Percentiles rank a stretch among this genome's conserved stretches.
phyloP scores from a whole-genome alignment of 164 flowering plant species.

The Amborella trichopoda region DNA sequence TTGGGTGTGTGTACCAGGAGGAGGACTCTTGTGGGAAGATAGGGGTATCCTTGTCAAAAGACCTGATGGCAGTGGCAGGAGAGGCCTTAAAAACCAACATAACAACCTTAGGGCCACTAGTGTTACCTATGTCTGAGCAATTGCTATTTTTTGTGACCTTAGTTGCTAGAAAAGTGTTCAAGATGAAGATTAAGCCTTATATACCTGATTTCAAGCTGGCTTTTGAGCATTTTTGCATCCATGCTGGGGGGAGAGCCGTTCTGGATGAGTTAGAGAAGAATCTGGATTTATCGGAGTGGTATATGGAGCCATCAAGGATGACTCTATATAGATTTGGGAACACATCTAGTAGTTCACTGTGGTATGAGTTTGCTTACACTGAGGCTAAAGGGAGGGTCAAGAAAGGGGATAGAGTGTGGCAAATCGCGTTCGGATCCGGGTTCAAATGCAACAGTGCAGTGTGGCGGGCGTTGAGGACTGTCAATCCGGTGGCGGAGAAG shows the following conservation, averaged over 20 bases:
- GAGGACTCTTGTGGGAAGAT: conserved; percentile 55
- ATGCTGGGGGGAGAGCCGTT: conserved; percentile 91
- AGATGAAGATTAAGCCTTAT: conserved; percentile 78
- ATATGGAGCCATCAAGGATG: conserved; percentile 89
- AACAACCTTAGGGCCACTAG: conserved; percentile 79
- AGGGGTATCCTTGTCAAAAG: conserved; percentile 74
- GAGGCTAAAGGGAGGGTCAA: conserved; percentile 68
- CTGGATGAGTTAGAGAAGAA: conserved; percentile 78
- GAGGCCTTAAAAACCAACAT: conserved; percentile 85
- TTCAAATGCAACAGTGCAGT: conserved; percentile 83
- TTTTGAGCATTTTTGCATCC: conserved; percentile 85
- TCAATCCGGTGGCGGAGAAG: conserved; percentile 55
- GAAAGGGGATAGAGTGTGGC: conserved; percentile 69
- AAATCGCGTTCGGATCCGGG: conserved; percentile 79
- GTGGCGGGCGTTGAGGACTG: conserved; percentile 55
- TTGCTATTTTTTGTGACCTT: conserved; percentile 61
- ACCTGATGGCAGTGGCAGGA: conserved; percentile 83
- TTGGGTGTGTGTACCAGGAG: conserved; percentile 50
- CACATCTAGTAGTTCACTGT: conserved; percentile 76
- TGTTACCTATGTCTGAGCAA: conserved; percentile 71
- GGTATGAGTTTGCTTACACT: conserved; percentile 79
- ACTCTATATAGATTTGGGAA: conserved; percentile 61
- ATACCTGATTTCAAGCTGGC: conserved; percentile 84
- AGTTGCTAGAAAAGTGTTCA: conserved; percentile 49
- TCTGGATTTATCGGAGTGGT: conserved; percentile 63